Evolutionary conservation across 805 yeast species (phyloP).

Genomic region (Yarrowia yakushimensis): DNA sequence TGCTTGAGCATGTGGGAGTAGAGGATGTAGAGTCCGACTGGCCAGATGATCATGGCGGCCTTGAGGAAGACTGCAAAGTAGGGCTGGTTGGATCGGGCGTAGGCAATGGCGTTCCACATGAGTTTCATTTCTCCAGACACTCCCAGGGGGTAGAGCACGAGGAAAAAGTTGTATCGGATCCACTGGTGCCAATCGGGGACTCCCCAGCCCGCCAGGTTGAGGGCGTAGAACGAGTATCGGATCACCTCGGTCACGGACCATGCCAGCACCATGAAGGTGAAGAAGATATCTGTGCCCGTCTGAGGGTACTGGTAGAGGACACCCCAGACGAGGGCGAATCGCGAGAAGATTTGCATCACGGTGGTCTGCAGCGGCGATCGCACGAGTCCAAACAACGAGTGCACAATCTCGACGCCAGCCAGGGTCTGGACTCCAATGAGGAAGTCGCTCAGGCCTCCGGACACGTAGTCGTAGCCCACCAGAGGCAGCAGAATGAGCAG

Average conservation of each 20-base stretch:
- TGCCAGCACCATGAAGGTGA: conserved; percentile 65
- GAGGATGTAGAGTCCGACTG: conserved; percentile 83
- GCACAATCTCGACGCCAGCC: conserved; percentile 77
- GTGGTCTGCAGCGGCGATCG: conserved; percentile 84
- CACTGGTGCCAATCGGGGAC: conserved; percentile 61
- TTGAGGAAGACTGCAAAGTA: conserved; percentile 55
- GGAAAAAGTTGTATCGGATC: conserved; percentile 80
- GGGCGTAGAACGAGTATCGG: conserved; percentile 83
- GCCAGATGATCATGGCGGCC: conserved; percentile 59
- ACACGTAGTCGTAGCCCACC: conserved; percentile 64
- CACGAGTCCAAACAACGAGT: conserved; percentile 75
- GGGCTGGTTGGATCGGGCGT: conserved; percentile 49
- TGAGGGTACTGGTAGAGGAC: conserved; percentile 71
- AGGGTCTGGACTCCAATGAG: conserved; percentile 68
- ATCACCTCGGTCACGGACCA: conserved; percentile 96
- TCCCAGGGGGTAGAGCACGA: conserved; percentile 83
- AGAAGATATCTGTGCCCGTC: conserved; percentile 55
- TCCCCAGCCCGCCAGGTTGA: conserved; percentile 50
- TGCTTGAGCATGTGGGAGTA: conserved; percentile 87
- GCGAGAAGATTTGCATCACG: conserved; percentile 78
- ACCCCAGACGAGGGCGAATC: conserved; percentile 79
- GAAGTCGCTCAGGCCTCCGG: conserved; percentile 53
- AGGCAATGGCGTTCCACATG: conserved; percentile 65
- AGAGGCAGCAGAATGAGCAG: conserved; percentile 42
- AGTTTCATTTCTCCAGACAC: conserved; percentile 79